Evolutionary conservation across 1,139 yeast genomes (phyloP).

Genomic region (Suhomyces terraborum): DNA sequence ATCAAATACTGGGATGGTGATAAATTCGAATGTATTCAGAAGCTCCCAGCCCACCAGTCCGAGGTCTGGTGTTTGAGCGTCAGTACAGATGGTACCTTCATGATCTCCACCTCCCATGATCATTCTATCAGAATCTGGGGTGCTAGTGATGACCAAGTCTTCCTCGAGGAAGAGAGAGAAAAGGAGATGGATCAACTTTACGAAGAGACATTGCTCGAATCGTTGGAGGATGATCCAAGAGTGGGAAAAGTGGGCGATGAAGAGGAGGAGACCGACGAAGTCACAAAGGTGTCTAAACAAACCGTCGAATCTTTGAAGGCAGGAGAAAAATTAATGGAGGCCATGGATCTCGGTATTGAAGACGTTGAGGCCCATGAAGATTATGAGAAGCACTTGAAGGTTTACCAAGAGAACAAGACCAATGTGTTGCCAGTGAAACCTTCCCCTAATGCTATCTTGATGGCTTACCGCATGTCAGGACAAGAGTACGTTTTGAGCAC

Average conservation of each 20-base stretch:
- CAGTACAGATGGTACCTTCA: constrained; percentile 67
- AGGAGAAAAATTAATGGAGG: constrained; percentile 92
- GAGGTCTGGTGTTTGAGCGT: constrained; percentile 93
- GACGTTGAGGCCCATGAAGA: constrained; percentile 65
- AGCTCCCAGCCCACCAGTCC: constrained; percentile 81
- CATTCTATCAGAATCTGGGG: constrained; percentile 90
- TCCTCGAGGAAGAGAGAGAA: constrained; percentile 93
- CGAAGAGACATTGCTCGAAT: constrained; percentile 71
- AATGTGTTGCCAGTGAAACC: constrained; percentile 59
- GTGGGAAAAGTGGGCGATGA: constrained; percentile 37
- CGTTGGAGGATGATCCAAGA: constrained; percentile 62
- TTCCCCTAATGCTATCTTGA: constrained; percentile 65
- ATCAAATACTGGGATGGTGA: constrained; percentile 98
- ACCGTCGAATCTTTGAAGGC: constrained; percentile 92
- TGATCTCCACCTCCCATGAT: constrained; percentile 91
- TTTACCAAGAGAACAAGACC: constrained; percentile 38
- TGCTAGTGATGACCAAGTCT: constrained; percentile 90
- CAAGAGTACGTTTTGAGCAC: constrained; percentile 78
- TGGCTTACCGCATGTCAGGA: constrained; percentile 71
- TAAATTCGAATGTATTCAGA: constrained; percentile 91
- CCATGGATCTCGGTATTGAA: constrained; percentile 76
- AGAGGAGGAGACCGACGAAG: constrained; percentile 55
- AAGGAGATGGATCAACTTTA: constrained; percentile 91
- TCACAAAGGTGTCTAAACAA: constrained; percentile 72
- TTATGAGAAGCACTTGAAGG: constrained; percentile 40